Evolutionary conservation across 2,329 filamentous ascomycete genomes (phyloP).

Genomic region (Phialemoniopsis sp.): DNA sequence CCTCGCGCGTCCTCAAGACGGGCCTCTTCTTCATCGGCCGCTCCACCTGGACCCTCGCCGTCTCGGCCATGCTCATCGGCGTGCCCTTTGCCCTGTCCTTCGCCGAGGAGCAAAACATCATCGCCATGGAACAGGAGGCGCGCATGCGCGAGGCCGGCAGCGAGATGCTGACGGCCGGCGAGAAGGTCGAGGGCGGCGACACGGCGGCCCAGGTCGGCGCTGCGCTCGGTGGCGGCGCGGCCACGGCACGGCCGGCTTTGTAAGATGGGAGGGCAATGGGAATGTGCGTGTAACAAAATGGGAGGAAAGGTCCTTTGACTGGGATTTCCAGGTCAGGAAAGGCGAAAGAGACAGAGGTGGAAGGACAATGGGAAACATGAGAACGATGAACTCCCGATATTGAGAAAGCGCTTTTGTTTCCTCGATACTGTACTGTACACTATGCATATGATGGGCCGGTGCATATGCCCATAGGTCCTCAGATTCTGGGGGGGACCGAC

Average conservation of each 20-base stretch:
- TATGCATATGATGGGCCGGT: no score
- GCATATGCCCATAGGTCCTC: no score
- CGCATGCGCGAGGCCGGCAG: conserved; percentile 89
- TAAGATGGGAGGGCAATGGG: no score
- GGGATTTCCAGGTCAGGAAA: no score
- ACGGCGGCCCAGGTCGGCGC: conserved; percentile 47
- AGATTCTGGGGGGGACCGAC: no score
- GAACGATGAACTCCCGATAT: no score
- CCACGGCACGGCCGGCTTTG: conserved; percentile 41
- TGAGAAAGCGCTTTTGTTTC: no score
- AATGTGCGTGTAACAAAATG: no score
- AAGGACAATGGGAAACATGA: no score
- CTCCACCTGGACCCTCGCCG: conserved; percentile 86
- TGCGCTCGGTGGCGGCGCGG: conserved; percentile 42
- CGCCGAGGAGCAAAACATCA: conserved; percentile 91
- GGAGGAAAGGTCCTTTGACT: no score
- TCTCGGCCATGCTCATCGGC: conserved; percentile 81
- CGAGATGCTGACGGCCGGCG: conserved; percentile 55
- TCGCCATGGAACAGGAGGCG: conserved; percentile 97
- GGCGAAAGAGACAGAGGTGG: no score
- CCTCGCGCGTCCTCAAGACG: conserved; percentile 52
- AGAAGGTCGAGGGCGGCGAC: conserved; percentile 19
- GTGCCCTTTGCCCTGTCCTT: conserved; percentile 92
- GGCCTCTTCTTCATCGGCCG: conserved; percentile 73
- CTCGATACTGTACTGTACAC: no score